These are phyloP conservation scores for Cladosporium sphaerospermum DNA, from an alignment of 2,329 filamentous ascomycete genomes.

Conservation along the genomic window DNA sequence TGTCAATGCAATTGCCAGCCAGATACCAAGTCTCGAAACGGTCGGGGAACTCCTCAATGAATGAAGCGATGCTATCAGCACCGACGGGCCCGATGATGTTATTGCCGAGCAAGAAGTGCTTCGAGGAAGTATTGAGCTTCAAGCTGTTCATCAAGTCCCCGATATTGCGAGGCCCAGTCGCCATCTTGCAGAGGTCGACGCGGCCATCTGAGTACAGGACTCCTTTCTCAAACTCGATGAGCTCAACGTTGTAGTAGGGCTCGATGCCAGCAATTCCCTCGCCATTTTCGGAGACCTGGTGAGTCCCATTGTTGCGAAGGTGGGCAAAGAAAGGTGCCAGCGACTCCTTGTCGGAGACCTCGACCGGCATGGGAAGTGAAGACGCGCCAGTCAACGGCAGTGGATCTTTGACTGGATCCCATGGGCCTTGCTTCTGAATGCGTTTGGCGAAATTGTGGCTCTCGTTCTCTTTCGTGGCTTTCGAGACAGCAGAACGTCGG, in stretches of 20 bases:
- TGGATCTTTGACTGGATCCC: conserved; percentile 29
- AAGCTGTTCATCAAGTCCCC: conserved; percentile 46
- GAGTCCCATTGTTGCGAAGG: conserved; percentile 24
- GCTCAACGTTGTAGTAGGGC: conserved; percentile 29
- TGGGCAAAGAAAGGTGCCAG: conserved; percentile 34
- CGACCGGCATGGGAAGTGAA: conserved; percentile 33
- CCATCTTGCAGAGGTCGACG: conserved; percentile 52
- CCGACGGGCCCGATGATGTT: conserved; percentile 49
- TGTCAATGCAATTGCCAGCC: conserved; percentile 49
- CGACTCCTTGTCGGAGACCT: conserved; percentile 28
- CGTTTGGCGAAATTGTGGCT: conserved; percentile 17
- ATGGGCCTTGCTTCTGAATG: conserved; percentile 30
- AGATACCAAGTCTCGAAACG: conserved; percentile 52
- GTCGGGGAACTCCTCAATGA: conserved; percentile 41
- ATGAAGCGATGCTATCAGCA: conserved; percentile 41
- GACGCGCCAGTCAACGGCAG: conserved; percentile 28
- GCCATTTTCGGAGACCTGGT: conserved; percentile 15
- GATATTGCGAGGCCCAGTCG: conserved; percentile 48
- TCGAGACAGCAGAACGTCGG: conserved; percentile 18
- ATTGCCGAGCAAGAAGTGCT: conserved; percentile 50
- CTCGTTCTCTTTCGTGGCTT: conserved; percentile 20
- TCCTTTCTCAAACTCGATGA: conserved; percentile 35
- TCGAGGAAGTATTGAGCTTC: conserved; percentile 42
- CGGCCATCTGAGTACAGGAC: conserved; percentile 47
- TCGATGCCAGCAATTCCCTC: conserved; percentile 26